Conservation (phyloP, 257 asterid genomes). For the Voacanga thouarsii region DNA sequence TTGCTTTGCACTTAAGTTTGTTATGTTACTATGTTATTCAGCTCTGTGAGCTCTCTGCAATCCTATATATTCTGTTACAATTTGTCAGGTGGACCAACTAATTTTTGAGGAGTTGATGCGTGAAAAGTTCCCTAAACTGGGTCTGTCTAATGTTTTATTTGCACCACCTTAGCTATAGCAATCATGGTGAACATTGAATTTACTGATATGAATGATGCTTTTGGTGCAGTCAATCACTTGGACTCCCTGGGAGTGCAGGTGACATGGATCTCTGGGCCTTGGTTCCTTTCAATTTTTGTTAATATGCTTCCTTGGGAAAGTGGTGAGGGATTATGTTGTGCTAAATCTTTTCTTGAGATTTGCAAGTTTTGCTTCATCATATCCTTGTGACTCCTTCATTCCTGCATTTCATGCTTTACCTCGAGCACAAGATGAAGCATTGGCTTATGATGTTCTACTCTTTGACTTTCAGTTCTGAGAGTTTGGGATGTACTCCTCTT, state of each 20-base stretch:
- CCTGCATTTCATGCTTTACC: not conserved
- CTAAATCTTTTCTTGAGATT: not conserved
- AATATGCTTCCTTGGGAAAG: conserved; percentile 98
- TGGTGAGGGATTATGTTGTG: conserved; percentile 47
- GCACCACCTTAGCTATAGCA: conserved; percentile 7
- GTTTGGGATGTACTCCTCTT: conserved; percentile 93
- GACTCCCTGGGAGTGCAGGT: conserved; percentile 92
- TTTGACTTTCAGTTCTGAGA: conserved; percentile 64
- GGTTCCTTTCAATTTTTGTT: conserved; percentile 88
- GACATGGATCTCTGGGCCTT: conserved; percentile 82
- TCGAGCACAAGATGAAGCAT: conserved; percentile 4
- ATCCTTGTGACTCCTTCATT: not conserved
- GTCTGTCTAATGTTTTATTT: conserved; percentile 37
- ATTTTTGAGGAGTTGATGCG: conserved; percentile 92
- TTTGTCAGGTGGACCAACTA: conserved; percentile 78
- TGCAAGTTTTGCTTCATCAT: not conserved
- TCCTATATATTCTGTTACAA: conserved; percentile 10
- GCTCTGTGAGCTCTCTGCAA: not conserved
- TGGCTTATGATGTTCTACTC: conserved; percentile 8
- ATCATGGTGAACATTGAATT: conserved; percentile 2
- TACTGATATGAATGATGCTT: conserved; percentile 15
- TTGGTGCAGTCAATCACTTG: conserved; percentile 74
- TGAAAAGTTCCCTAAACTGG: conserved; percentile 84
- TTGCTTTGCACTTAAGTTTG: conserved; percentile 10
- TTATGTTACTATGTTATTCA: conserved; percentile 3